Conservation (phyloP, 2,329 filamentous ascomycete genomes). For the Talaromyces funiculosus region DNA sequence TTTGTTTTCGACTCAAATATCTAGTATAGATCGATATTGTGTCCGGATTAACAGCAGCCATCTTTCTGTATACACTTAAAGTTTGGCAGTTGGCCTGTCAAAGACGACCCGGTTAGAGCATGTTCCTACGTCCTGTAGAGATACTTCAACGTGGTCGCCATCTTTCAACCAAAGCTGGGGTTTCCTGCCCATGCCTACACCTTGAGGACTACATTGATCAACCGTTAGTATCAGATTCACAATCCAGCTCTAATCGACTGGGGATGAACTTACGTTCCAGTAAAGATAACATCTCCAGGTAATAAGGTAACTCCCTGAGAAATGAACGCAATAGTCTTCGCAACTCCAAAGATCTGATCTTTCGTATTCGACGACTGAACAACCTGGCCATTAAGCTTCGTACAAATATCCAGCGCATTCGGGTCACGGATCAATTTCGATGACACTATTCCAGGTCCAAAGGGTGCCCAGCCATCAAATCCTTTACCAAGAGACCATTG, state of each 20-base stretch:
- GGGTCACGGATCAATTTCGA: constrained; percentile 42
- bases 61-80: constrained; percentile 21
- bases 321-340: constrained; percentile 42
- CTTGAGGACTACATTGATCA: constrained; percentile 51
- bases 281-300: constrained; percentile 40
- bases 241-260: constrained; percentile 15
- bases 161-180: constrained; percentile 64
- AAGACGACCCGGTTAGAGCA: constrained; percentile 42
- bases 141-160: constrained; percentile 64
- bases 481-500: constrained; percentile 70
- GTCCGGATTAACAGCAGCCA: background rate
- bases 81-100: constrained; percentile 36
- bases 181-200: constrained; percentile 64
- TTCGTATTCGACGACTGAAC: constrained; percentile 47
- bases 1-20: background rate
- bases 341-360: constrained; percentile 47
- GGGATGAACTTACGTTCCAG: constrained; percentile 38
- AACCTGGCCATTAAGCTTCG: constrained; percentile 44
- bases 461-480: constrained; percentile 70
- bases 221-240: constrained; percentile 60
- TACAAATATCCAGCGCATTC: constrained; percentile 39
- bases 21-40: background rate
- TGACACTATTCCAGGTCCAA: constrained; percentile 65
- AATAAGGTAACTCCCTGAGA: constrained; percentile 39
- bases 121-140: constrained; percentile 59